Evolutionary conservation across 495 filamentous ascomycete species (phyloP).

Genomic region (Penicillium dipodomyicola): DNA sequence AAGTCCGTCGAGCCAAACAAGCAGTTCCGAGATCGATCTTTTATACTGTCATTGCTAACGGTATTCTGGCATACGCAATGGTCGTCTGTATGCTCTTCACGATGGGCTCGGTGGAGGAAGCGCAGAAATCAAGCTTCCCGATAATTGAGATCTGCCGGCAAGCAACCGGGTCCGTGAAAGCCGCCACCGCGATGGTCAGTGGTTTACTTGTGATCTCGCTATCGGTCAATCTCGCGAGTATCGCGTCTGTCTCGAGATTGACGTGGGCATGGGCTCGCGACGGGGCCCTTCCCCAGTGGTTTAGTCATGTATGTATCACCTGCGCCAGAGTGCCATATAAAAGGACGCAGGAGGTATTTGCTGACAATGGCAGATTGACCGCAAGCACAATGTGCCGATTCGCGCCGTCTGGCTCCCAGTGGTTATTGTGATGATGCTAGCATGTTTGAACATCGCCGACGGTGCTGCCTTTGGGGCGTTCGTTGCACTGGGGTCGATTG

Average conservation of each 20-base stretch:
- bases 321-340: neutral
- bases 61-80: slow-evolving; percentile 36
- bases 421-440: slow-evolving; percentile 44
- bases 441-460: slow-evolving; percentile 56
- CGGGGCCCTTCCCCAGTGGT: slow-evolving; percentile 37
- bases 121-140: slow-evolving; percentile 33
- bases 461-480: slow-evolving; percentile 53
- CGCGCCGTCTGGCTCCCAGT: slow-evolving; percentile 46
- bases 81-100: slow-evolving; percentile 41
- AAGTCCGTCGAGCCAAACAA: slow-evolving; percentile 36
- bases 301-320: slow-evolving; percentile 34
- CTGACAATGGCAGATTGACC: slow-evolving; percentile 18
- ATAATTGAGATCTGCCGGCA: slow-evolving; percentile 46
- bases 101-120: slow-evolving; percentile 33
- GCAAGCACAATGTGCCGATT: slow-evolving; percentile 41
- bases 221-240: slow-evolving; percentile 32
- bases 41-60: slow-evolving; percentile 32
- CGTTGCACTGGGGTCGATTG: slow-evolving; percentile 42
- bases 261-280: slow-evolving; percentile 44
- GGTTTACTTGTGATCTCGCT: slow-evolving; percentile 42
- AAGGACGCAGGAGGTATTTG: neutral
- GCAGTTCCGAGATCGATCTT: slow-evolving; percentile 41
- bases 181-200: slow-evolving; percentile 43
- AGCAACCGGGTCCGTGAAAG: slow-evolving; percentile 39
- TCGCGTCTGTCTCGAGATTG: slow-evolving; percentile 37